phyloP scores from a whole-genome alignment of 257 asterid species.

The Lycium ferocissimum region DNA sequence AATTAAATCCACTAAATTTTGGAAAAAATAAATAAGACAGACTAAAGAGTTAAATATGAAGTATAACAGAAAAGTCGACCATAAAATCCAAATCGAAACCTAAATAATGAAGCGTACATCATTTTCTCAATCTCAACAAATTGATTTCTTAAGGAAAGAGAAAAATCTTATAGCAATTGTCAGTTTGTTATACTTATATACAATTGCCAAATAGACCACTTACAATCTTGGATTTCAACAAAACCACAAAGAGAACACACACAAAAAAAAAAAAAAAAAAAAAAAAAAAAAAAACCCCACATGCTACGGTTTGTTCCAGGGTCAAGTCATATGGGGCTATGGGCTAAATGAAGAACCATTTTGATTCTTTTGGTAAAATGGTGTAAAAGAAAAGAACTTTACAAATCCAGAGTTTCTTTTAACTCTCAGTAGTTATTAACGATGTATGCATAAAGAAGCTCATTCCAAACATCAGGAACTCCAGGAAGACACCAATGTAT shows the following conservation, averaged over 20 bases:
- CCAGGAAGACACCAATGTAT: constrained; percentile 98
- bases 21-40: not conserved
- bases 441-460: constrained; percentile 69
- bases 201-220: constrained; percentile 29
- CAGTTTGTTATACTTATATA: constrained; percentile 17
- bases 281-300: not conserved
- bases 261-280: too few species aligned
- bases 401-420: not conserved
- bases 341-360: not conserved
- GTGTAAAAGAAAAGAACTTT: not conserved
- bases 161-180: constrained; percentile 23
- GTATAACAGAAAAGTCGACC: not conserved
- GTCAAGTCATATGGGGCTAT: constrained; percentile 8
- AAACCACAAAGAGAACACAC: not conserved
- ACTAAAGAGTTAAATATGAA: not conserved
- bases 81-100: not conserved
- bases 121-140: not conserved
- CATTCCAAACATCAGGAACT: constrained; percentile 93
- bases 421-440: constrained; percentile 29
- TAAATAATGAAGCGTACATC: not conserved
- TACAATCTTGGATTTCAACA: constrained; percentile 12
- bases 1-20: not conserved
- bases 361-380: not conserved
- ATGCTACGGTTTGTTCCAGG: not conserved
- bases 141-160: not conserved